These are phyloP conservation scores for Hyaloscypha variabilis DNA, from an alignment of 495 filamentous ascomycete genomes.

Conservation along the genomic window DNA sequence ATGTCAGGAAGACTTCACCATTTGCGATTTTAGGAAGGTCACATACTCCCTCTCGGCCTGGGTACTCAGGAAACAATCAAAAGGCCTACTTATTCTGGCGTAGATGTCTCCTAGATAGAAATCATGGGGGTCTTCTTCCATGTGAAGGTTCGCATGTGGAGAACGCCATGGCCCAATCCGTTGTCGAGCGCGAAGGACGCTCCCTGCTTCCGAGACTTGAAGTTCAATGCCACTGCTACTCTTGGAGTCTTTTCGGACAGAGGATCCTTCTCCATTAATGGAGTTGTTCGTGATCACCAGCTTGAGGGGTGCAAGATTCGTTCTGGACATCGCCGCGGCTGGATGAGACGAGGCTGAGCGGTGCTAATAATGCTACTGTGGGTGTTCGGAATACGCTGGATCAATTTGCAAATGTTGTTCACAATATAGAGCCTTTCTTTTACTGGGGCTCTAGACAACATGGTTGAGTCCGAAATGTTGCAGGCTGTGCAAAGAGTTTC, in stretches of 20 bases:
- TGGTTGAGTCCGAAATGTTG: background rate
- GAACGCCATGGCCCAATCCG: background rate
- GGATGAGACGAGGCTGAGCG: background rate
- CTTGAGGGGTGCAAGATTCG: constrained; percentile 7
- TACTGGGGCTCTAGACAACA: background rate
- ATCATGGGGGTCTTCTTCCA: constrained; percentile 11
- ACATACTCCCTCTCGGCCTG: constrained; percentile 10
- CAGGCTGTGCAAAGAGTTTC: background rate
- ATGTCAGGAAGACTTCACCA: constrained; percentile 9
- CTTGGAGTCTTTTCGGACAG: background rate
- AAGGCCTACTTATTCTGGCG: constrained; percentile 12
- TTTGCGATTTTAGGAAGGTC: background rate
- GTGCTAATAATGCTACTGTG: background rate
- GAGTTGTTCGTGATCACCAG: constrained; percentile 12
- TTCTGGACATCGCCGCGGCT: background rate
- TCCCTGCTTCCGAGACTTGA: background rate
- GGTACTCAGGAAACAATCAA: constrained; percentile 13
- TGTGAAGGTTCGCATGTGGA: constrained; percentile 1
- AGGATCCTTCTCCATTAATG: background rate
- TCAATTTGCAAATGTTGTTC: background rate
- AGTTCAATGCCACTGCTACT: constrained; percentile 9
- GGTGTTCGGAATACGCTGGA: background rate
- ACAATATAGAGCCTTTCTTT: background rate
- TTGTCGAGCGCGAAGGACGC: background rate
- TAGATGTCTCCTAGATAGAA: constrained; percentile 18